Evolutionary conservation across 495 filamentous ascomycete genomes (phyloP).

Genomic region (Aspergillus sclerotiicarbonarius): DNA sequence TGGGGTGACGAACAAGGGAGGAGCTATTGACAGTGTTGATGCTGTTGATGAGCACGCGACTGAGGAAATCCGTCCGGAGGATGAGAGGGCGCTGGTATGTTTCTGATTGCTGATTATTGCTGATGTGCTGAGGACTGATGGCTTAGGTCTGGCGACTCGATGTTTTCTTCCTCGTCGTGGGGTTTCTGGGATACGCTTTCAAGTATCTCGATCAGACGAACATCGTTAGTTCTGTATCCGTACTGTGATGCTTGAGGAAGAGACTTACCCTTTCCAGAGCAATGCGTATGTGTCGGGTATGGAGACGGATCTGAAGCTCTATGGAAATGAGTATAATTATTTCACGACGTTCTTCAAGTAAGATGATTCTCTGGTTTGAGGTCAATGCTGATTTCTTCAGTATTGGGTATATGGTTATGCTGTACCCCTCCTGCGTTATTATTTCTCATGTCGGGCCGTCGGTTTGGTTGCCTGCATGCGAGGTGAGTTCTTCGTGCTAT

Average conservation of each 20-base stretch:
- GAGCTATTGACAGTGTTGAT: neutral
- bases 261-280: conserved; percentile 15
- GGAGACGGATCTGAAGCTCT: conserved; percentile 24
- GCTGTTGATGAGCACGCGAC: neutral
- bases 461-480: conserved; percentile 20
- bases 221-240: conserved; percentile 10
- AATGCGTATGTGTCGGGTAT: conserved; percentile 24
- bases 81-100: neutral
- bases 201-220: conserved; percentile 23
- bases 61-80: neutral
- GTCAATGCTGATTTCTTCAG: conserved; percentile 6
- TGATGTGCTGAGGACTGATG: neutral
- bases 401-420: conserved; percentile 23
- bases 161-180: conserved; percentile 14
- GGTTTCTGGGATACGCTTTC: conserved; percentile 20
- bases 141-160: conserved; percentile 19
- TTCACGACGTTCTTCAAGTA: conserved; percentile 40
- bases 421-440: conserved; percentile 21
- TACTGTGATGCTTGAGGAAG: neutral
- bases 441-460: conserved; percentile 18
- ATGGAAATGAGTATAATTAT: conserved; percentile 43
- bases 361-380: neutral
- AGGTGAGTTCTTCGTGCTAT: neutral
- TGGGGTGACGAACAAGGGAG: neutral
- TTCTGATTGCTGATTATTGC: too few relatives aligned